Conservation (phyloP, 352 stramenopile genomes). For the Pythium grandisporangium region DNA sequence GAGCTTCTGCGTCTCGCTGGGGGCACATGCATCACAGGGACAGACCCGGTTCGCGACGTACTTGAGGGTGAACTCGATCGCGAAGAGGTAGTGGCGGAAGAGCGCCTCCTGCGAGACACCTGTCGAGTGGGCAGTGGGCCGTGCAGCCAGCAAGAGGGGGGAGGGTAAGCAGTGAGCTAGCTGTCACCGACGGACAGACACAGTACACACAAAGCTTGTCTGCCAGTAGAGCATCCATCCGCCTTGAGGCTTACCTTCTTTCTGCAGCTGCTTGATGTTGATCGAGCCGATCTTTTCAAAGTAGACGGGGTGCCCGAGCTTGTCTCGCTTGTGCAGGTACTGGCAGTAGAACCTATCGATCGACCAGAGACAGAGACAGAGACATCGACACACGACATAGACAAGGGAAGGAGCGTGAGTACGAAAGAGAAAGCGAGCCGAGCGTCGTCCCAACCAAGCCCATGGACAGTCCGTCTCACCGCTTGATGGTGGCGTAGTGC, state of each 20-base stretch:
- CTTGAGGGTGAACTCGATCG: slow-evolving; percentile 79
- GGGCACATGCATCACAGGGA: slow-evolving; percentile 35
- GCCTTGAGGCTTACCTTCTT: slow-evolving; percentile 23
- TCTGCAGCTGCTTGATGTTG: slow-evolving; percentile 74
- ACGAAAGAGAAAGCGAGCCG: too few species aligned
- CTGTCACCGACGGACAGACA: too few species aligned
- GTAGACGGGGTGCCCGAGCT: slow-evolving; percentile 70
- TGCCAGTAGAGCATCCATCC: too few species aligned
- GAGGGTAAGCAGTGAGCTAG: too few species aligned
- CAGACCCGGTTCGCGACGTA: slow-evolving; percentile 55
- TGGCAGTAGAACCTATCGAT: slow-evolving; percentile 61
- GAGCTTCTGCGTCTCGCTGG: slow-evolving; percentile 66
- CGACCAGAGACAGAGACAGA: too few species aligned
- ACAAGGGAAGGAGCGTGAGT: too few species aligned
- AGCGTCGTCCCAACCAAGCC: too few species aligned
- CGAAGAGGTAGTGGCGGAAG: slow-evolving; percentile 77
- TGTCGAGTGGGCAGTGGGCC: too few species aligned
- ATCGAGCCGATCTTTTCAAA: slow-evolving; percentile 77
- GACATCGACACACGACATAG: too few species aligned
- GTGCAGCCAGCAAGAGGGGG: too few species aligned
- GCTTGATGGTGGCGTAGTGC: slow-evolving; percentile 63
- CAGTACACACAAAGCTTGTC: too few species aligned
- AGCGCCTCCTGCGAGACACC: slow-evolving; percentile 58
- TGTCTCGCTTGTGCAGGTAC: slow-evolving; percentile 73
- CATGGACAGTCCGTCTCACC: too few species aligned